A percentile compares a stretch with the other conserved stretches of the same genome.
Conservation (phyloP, 2,329 filamentous ascomycete species). For the Graphilbum fragrans region DNA sequence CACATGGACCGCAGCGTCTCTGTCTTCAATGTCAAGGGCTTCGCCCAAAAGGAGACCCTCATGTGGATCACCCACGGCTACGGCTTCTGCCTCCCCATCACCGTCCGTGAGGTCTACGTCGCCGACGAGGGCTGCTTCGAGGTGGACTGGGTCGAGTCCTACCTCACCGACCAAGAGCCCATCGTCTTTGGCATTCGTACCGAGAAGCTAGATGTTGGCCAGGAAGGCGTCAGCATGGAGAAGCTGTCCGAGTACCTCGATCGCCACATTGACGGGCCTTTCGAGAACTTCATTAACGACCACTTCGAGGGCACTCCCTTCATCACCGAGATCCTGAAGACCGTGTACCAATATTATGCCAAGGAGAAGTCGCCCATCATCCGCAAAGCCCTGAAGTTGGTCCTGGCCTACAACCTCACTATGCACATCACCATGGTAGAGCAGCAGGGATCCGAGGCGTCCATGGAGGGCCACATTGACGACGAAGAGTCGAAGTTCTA, state of each 20-base stretch:
- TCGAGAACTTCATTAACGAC: constrained; percentile 88
- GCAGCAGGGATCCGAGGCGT: constrained; percentile 69
- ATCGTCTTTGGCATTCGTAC: constrained; percentile 78
- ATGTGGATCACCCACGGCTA: constrained; percentile 97
- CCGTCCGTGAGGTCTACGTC: constrained; percentile 87
- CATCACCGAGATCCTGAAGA: constrained; percentile 92
- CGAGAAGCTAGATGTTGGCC: constrained; percentile 77
- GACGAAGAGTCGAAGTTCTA: constrained; percentile 78
- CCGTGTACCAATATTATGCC: constrained; percentile 82
- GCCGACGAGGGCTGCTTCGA: constrained; percentile 86
- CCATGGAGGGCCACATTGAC: constrained; percentile 70
- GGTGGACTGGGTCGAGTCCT: constrained; percentile 84
- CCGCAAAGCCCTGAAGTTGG: constrained; percentile 88
- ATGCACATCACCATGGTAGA: constrained; percentile 91
- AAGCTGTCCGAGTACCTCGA: constrained; percentile 87
- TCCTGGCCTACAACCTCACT: constrained; percentile 91
- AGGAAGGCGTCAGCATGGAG: constrained; percentile 71
- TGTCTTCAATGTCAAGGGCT: constrained; percentile 89
- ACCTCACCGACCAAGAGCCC: constrained; percentile 54
- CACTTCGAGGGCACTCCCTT: constrained; percentile 95
- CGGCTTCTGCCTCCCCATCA: constrained; percentile 83
- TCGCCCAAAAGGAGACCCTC: constrained; percentile 50
- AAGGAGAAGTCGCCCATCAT: constrained; percentile 83
- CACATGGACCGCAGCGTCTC: constrained; percentile 80
- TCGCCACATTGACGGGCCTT: constrained; percentile 83